These are phyloP conservation scores for Cucurbita moschata DNA, from an alignment of 306 rosid species.

Conservation along the genomic window DNA sequence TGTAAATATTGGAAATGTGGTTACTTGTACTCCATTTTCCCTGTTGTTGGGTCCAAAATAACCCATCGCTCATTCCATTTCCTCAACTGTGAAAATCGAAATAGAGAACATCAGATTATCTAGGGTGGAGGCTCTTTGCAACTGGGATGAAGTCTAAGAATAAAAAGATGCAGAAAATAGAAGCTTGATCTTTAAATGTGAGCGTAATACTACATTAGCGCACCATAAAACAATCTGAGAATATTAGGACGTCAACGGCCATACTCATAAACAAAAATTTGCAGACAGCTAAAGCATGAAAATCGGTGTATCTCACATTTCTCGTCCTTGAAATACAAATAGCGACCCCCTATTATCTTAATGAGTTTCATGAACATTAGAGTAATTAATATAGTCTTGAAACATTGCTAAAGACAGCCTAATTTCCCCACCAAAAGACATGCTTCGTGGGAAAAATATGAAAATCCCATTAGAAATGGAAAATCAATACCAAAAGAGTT, in stretches of 20 bases:
- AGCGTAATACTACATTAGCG: not conserved
- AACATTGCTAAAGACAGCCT: not conserved
- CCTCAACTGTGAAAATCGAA: conserved; percentile 37
- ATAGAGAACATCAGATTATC: not conserved
- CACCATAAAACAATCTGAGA: conserved; percentile 1
- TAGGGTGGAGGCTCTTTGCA: not conserved
- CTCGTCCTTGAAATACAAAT: not conserved
- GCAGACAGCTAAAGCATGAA: not conserved
- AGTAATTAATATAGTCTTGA: not conserved
- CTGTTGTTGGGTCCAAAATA: conserved; percentile 79
- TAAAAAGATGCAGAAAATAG: not conserved
- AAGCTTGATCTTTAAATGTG: not conserved
- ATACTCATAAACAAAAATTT: not conserved
- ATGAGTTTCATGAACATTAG: not conserved
- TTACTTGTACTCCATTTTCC: conserved; percentile 98
- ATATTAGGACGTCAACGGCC: not conserved
- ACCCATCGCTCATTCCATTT: conserved; percentile 99
- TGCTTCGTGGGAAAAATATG: not conserved
- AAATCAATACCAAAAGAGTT: not conserved
- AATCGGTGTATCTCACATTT: not conserved
- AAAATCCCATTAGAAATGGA: not conserved
- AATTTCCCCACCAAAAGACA: not conserved
- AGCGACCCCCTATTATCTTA: not conserved
- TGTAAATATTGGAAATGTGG: conserved; percentile 12
- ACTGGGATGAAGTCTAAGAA: not conserved